Evolutionary conservation across 345 rosid genomes (phyloP), one percentile per base, ranked within the genome.

Genomic region (Hevea brasiliensis): DNA sequence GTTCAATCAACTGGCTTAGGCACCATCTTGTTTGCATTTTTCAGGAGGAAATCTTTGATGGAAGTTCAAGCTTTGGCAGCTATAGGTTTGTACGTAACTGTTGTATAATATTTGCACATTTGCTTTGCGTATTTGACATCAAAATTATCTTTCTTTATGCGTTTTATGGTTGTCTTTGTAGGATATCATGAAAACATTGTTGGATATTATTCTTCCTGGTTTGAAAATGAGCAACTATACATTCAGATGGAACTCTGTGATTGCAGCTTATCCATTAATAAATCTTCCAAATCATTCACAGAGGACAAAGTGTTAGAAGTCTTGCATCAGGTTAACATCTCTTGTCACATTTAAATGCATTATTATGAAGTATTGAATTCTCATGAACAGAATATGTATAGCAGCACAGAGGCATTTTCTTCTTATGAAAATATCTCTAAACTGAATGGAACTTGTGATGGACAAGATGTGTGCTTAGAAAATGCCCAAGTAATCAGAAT

Each of bases 51-150:
- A 85, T 98, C 98, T 84, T 86, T 93, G 79, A 90, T 96, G 97
- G 99, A 96, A 90, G 99, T 91, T 75, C 99, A 96, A 84, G 92
- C 96, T 78, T 82, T 93, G 85, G 99, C 97, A 45, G 98, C 98
- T 74, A 75, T 90, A 81, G 99, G 98, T 95, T 77, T 83, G 82
- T 66, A 27, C 0, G 1, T 57, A 65, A 18, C 6, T 60, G 48
- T 47, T 37, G 50, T 65, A 23, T 5, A 55, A 55, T 12, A 58
- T 45, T 57, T 41, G 53, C 45, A 12, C 59, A 74, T 42, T 48
- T 11, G 32, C n/a, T n/a, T 23, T 24, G 45, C 26, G 9, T 21
- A 58, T 70, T 21, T 21, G 32, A 42, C 44, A 63, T 48, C 29
- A n/a, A 35, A 60, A 53, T 41, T 58, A 27, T 20, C 68, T 45